Conservation (phyloP, 768 basidiomycete species). For the Fomitopsis serialis region DNA sequence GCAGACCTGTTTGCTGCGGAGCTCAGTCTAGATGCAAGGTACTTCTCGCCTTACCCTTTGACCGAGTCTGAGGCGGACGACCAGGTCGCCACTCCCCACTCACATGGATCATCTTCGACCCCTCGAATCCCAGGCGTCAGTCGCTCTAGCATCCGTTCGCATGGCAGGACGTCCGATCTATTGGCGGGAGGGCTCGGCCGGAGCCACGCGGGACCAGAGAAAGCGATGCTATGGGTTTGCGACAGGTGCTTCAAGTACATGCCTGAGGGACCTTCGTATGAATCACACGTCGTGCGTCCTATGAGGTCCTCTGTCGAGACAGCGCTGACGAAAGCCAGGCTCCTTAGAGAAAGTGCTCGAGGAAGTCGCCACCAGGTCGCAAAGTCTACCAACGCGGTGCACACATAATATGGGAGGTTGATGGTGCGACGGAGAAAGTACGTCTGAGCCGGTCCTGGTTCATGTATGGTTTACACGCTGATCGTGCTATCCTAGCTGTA, state of each 20-base stretch:
- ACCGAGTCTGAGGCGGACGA: constrained; percentile 64
- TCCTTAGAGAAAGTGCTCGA: constrained; percentile 53
- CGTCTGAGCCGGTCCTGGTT: constrained; percentile 8
- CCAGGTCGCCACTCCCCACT: constrained; percentile 16
- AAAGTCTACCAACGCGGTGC: constrained; percentile 90
- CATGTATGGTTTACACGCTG: neutral
- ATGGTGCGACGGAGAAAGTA: constrained; percentile 83
- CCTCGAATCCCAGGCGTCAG: constrained; percentile 41
- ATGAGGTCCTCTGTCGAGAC: neutral
- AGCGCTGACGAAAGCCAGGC: constrained; percentile 12
- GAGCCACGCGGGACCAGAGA: constrained; percentile 38
- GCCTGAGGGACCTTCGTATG: constrained; percentile 67
- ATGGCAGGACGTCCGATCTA: constrained; percentile 71
- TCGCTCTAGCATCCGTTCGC: constrained; percentile 49
- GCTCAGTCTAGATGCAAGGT: constrained; percentile 43
- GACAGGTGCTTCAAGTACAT: constrained; percentile 98
- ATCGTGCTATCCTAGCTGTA: constrained; percentile 57
- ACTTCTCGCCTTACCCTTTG: constrained; percentile 89
- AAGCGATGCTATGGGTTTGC: constrained; percentile 72
- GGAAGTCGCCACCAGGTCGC: constrained; percentile 74
- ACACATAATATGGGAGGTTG: constrained; percentile 93
- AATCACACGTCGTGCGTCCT: constrained; percentile 56
- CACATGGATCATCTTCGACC: constrained; percentile 10
- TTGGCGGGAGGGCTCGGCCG: constrained; percentile 58
- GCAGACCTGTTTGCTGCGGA: constrained; percentile 1